A percentile compares a stretch with the other conserved stretches of the same genome.
Evolutionary conservation across 768 basidiomycete species (phyloP).

Genomic region (Exidia glandulosa): DNA sequence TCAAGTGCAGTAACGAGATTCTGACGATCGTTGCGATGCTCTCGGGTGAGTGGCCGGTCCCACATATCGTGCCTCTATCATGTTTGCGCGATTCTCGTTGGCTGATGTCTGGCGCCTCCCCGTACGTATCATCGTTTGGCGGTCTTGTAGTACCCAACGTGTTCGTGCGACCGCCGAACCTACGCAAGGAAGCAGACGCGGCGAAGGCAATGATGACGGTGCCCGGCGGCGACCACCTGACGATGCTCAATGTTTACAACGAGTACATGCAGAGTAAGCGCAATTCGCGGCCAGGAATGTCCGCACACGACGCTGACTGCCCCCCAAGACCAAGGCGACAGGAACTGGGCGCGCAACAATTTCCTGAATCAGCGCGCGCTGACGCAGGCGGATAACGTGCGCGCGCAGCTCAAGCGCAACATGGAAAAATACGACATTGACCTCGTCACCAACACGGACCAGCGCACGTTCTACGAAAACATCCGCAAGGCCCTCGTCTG

Average conservation of each 20-base stretch:
- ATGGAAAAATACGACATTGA: conserved; percentile 90
- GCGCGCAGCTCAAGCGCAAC: conserved; percentile 72
- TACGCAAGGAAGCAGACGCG: conserved; percentile 81
- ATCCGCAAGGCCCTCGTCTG: conserved; percentile 78
- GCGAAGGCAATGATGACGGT: conserved; percentile 83
- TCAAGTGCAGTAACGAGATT: conserved; percentile 92
- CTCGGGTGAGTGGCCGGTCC: conserved; percentile 47
- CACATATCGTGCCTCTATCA: background rate
- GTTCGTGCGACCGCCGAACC: conserved; percentile 86
- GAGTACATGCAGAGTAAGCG: conserved; percentile 71
- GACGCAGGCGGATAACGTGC: conserved; percentile 86
- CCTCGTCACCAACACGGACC: conserved; percentile 54
- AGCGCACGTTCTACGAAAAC: conserved; percentile 57
- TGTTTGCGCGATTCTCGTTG: background rate
- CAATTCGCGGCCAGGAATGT: background rate
- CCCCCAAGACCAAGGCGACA: conserved; percentile 56
- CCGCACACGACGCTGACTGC: conserved; percentile 1
- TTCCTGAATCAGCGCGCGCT: conserved; percentile 78
- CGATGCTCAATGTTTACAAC: conserved; percentile 91
- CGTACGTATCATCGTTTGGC: background rate
- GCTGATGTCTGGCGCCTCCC: background rate
- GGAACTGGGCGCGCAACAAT: conserved; percentile 85
- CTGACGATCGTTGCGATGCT: conserved; percentile 94
- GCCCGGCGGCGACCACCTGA: conserved; percentile 94
- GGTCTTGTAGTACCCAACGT: conserved; percentile 81